Percentiles rank a stretch among this genome's conserved stretches.
Conservation (phyloP, 257 asterid species). For the Knoxia roxburghii region DNA sequence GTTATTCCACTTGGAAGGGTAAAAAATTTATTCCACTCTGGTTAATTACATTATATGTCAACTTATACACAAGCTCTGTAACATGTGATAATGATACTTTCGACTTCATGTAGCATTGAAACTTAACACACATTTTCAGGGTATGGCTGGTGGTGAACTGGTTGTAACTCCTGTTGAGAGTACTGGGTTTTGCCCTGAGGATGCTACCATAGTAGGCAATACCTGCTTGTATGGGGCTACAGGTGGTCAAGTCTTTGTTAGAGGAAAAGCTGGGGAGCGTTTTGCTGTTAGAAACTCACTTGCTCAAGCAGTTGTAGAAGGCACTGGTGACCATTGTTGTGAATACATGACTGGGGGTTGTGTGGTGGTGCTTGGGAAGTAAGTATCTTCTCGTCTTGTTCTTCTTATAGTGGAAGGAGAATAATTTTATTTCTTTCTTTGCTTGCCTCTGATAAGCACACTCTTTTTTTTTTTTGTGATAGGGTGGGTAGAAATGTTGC, state of each 20-base stretch:
- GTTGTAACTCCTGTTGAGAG: constrained; percentile 73
- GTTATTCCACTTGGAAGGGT: not conserved
- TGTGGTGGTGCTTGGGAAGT: constrained; percentile 93
- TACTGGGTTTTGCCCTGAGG: constrained; percentile 83
- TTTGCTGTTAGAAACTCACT: constrained; percentile 96
- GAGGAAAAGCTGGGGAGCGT: constrained; percentile 97
- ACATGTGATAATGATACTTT: not conserved
- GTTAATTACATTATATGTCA: too few species aligned
- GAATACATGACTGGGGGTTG: constrained; percentile 99
- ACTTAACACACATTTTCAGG: constrained; percentile 37
- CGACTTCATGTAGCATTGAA: constrained; percentile 17
- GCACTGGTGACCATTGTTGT: constrained; percentile 94
- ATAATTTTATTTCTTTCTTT: not conserved
- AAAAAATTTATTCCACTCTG: too few species aligned
- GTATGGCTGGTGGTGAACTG: constrained; percentile 98
- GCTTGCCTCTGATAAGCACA: not conserved
- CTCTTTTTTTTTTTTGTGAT: constrained; percentile 17
- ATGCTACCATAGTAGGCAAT: constrained; percentile 90
- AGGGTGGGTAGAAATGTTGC: constrained; percentile 99
- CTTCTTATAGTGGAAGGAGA: not conserved
- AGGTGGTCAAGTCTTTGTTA: constrained; percentile 79
- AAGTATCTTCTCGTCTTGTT: constrained; percentile 26
- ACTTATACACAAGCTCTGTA: not conserved
- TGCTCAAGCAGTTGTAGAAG: constrained; percentile 97
- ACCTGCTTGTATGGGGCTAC: constrained; percentile 98